Evolutionary conservation across 2,329 filamentous ascomycete species (phyloP).

Genomic region (Pestalotiopsis sp.): DNA sequence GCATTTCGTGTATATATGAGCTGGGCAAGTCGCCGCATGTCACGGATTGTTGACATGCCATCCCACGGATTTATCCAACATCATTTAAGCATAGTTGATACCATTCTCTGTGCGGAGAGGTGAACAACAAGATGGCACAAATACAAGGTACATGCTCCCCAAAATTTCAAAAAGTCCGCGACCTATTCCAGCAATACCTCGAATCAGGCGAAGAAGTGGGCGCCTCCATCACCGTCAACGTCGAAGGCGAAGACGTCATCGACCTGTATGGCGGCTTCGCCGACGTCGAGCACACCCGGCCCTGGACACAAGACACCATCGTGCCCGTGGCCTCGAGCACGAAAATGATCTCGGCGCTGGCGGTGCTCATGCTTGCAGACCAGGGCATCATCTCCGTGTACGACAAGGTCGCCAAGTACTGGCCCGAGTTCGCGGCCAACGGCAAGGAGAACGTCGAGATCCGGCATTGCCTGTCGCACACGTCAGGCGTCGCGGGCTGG

Average conservation of each 20-base stretch:
- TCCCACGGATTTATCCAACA: no score
- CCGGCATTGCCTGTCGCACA: slow-evolving; percentile 42
- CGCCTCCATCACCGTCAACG: slow-evolving; percentile 41
- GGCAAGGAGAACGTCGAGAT: slow-evolving; percentile 41
- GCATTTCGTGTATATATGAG: no score
- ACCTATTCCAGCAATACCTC: slow-evolving; percentile 36
- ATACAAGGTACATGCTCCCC: slow-evolving; percentile 38
- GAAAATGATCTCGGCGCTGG: slow-evolving; percentile 39
- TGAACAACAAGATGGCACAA: slow-evolving; percentile 14
- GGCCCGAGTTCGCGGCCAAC: slow-evolving; percentile 45
- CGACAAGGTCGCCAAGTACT: slow-evolving; percentile 41
- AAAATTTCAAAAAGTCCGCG: slow-evolving; percentile 37
- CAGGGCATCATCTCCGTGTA: slow-evolving; percentile 36
- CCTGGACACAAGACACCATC: slow-evolving; percentile 41
- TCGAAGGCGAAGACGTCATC: slow-evolving; percentile 39
- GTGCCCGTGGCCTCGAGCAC: slow-evolving; percentile 39
- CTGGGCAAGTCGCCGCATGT: no score
- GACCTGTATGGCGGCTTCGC: slow-evolving; percentile 43
- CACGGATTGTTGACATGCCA: no score
- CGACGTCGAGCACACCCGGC: slow-evolving; percentile 29
- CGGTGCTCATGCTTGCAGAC: slow-evolving; percentile 39
- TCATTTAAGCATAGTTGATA: no score
- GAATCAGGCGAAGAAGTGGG: slow-evolving; percentile 41
- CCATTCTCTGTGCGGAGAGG: no score
- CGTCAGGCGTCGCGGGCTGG: slow-evolving; percentile 36